Base-by-base conservation (phyloP, 352 stramenopile species). In the Globisporangium abappressorium region DNA sequence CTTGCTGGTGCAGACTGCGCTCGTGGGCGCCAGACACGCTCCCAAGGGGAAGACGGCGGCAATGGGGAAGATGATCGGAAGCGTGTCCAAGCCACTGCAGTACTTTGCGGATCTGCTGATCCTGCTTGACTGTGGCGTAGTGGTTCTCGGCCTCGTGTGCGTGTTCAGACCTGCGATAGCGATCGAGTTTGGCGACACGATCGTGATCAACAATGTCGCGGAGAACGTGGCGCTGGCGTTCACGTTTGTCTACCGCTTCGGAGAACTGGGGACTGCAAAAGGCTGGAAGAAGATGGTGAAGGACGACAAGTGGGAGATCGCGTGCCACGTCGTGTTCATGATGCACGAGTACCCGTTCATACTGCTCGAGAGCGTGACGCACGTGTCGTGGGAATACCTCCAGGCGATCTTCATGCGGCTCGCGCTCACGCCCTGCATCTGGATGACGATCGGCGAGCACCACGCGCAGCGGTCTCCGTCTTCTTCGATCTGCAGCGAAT, bases 311-410 rank as follows among this genome's bases (percentile, higher is more conserved):
- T 28, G 70, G n/a, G 76, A 84, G 41, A 5, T 81, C 2, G 33
- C 72, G 26, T 72, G 63, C 24, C 70, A 84, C 57, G 20, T 81
- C 18, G 53, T 79, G 5, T 81, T 84, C 56, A 59, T 64, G 18
- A 62, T 69, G 53, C 72, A 79, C 64, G 67, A 84, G 65, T 77
- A 80, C 47, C 64, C 70, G 20, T 84, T 81, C 64, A 69, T 76
- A 24, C 15, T 81, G 49, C 56, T 74, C 12, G 46, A 72, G 20
- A 51, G 60, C 63, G 7, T 54, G 11, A 81, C 71, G 5, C 57
- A 59, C 3, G 33, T 68, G 1, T 71, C 66, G 12, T 81, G 67
- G 66, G 69, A 81, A 57, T 67, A 68, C 34, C 24, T 83, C 3
- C 71, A 80, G 53, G 72, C 60, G 18, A 57, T 77, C 22, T 79